Evolutionary conservation across 768 basidiomycete genomes (phyloP).

Genomic region (Sporobolomyces roseus): DNA sequence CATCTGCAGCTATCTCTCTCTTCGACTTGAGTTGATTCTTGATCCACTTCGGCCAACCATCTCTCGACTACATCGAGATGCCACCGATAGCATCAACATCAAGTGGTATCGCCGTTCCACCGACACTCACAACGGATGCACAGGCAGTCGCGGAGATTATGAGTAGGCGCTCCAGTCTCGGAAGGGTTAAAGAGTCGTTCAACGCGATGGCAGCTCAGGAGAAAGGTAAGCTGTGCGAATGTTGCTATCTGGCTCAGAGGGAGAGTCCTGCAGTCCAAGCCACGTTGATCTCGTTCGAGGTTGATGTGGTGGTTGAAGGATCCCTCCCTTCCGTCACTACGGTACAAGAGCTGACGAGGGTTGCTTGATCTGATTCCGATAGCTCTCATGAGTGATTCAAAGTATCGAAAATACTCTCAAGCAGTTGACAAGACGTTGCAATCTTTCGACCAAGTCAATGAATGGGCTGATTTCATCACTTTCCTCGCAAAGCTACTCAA

Average conservation of each 20-base stretch:
- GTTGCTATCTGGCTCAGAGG: too few relatives aligned
- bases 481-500: constrained; percentile 59
- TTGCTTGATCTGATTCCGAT: neutral
- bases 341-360: neutral
- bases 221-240: constrained; percentile 25
- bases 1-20: too few relatives aligned
- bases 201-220: constrained; percentile 18
- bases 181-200: constrained; percentile 18
- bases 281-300: too few relatives aligned
- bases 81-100: constrained; percentile 14
- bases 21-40: too few relatives aligned
- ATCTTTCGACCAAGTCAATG: constrained; percentile 90
- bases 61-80: too few relatives aligned
- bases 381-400: constrained; percentile 27
- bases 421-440: constrained; percentile 89
- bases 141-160: neutral
- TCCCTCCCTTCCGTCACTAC: neutral
- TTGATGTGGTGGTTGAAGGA: neutral
- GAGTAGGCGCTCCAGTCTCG: neutral
- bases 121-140: too few relatives aligned
- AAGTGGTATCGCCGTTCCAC: too few relatives aligned
- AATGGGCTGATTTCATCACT: constrained; percentile 99
- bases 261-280: too few relatives aligned
- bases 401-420: constrained; percentile 66
- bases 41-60: too few relatives aligned